Evolutionary conservation across 2,329 filamentous ascomycete species (phyloP).

Genomic region (Coniochaeta hoffmannii): DNA sequence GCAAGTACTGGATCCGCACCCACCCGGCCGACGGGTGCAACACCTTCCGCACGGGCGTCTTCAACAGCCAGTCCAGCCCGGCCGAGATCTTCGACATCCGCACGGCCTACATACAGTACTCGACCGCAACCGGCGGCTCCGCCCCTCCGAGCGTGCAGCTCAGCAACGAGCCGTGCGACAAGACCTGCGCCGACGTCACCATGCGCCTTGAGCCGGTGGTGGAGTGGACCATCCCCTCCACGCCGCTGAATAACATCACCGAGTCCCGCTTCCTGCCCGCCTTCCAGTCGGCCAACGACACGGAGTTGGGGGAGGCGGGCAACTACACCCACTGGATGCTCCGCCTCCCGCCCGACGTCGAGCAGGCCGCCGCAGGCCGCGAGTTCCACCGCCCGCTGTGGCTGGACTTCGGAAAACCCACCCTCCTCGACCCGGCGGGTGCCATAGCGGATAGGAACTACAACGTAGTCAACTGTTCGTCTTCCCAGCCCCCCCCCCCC

Average conservation of each 20-base stretch:
- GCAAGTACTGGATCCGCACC: conserved; percentile 17
- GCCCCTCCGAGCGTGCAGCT: not conserved
- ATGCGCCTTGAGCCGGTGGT: conserved; percentile 7
- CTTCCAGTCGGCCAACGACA: not conserved
- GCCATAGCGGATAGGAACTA: not conserved
- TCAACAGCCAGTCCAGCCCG: conserved; percentile 5
- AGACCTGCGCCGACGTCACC: not conserved
- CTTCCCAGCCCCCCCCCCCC: not conserved
- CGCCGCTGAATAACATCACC: conserved; percentile 8
- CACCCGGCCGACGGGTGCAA: conserved; percentile 11
- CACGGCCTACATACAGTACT: conserved; percentile 14
- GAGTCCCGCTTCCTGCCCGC: conserved; percentile 1
- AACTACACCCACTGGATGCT: conserved; percentile 5
- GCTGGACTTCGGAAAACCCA: conserved; percentile 7
- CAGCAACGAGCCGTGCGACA: not conserved
- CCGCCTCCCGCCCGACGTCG: conserved; percentile 2
- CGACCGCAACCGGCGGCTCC: conserved; percentile 6
- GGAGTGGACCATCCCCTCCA: conserved; percentile 7
- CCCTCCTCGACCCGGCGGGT: conserved; percentile 4
- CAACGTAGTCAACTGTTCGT: conserved; percentile 5
- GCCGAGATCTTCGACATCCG: conserved; percentile 6
- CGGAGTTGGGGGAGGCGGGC: not conserved
- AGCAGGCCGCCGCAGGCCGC: not conserved
- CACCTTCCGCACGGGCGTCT: conserved; percentile 7
- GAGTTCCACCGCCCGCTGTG: conserved; percentile 6